phyloP scores from a whole-genome alignment of 78 protist genomes.

The slime mould (Dictyostelium discoideum) region DNA sequence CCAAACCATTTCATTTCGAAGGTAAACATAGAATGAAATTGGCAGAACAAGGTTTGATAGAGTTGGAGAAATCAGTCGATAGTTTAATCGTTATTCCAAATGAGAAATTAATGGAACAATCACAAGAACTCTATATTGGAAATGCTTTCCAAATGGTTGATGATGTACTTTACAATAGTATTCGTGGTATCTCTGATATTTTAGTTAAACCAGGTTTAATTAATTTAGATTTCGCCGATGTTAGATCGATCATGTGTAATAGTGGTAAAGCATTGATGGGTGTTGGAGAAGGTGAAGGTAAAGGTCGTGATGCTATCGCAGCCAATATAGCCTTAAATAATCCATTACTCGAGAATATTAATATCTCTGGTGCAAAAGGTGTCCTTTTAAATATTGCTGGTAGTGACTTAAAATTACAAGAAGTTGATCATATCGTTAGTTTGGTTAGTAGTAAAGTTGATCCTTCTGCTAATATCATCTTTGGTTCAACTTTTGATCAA shows the following conservation, averaged over 20 bases:
- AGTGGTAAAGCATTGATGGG: conserved; percentile 89
- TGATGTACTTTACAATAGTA: conserved; percentile 88
- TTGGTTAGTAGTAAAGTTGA: conserved; percentile 66
- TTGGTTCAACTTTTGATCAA: conserved; percentile 77
- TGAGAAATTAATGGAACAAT: conserved; percentile 81
- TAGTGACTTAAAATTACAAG: conserved; percentile 63
- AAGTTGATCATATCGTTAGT: conserved; percentile 79
- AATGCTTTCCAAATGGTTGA: conserved; percentile 91
- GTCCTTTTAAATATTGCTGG: conserved; percentile 79
- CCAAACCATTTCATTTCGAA: conserved; percentile 87
- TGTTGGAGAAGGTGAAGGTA: conserved; percentile 84
- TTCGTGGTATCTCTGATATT: conserved; percentile 88
- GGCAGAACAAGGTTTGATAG: conserved; percentile 81
- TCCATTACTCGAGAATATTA: conserved; percentile 80
- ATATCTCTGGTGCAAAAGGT: conserved; percentile 83
- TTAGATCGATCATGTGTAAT: conserved; percentile 83
- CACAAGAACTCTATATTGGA: conserved; percentile 42
- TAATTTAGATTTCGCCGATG: conserved; percentile 94
- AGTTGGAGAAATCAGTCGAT: conserved; percentile 86
- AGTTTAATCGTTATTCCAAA: conserved; percentile 88
- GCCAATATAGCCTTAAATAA: conserved; percentile 80
- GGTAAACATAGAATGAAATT: conserved; percentile 78
- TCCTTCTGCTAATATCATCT: conserved; percentile 83
- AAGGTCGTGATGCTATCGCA: conserved; percentile 63
- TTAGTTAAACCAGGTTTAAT: conserved; percentile 90